Conservation (phyloP, 495 filamentous ascomycete species). For the Aspergillus funiculosus region DNA sequence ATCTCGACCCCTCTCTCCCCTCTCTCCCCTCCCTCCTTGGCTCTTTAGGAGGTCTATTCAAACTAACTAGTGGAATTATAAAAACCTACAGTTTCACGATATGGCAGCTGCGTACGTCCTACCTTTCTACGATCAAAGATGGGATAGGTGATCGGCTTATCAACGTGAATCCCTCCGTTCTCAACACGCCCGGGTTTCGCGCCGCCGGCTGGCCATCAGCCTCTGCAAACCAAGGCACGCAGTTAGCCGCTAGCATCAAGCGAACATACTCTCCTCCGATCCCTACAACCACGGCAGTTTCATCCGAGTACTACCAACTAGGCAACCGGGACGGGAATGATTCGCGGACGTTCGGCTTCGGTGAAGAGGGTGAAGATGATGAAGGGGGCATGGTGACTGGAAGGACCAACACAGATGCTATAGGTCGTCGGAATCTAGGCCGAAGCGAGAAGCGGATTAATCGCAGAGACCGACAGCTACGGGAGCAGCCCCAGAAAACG, state of each 20-base stretch:
- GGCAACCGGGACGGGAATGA: conserved; percentile 31
- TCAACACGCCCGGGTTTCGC: conserved; percentile 93
- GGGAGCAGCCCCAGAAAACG: conserved; percentile 51
- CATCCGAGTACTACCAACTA: conserved; percentile 73
- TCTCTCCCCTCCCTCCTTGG: not conserved
- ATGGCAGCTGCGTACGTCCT: conserved; percentile 88
- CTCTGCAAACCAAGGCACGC: conserved; percentile 37
- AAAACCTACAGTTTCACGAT: conserved; percentile 65
- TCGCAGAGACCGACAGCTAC: conserved; percentile 39
- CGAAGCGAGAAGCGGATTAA: conserved; percentile 43
- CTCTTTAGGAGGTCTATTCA: too few species aligned
- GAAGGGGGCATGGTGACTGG: conserved; percentile 78
- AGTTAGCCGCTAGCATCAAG: conserved; percentile 62
- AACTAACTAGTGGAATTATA: too few species aligned
- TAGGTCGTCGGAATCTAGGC: conserved; percentile 56
- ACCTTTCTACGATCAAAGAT: conserved; percentile 84
- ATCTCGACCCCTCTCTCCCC: conserved; percentile 1
- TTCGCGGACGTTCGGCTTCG: conserved; percentile 29
- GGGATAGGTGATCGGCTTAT: conserved; percentile 95
- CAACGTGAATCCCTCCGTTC: conserved; percentile 79
- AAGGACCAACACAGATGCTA: conserved; percentile 64
- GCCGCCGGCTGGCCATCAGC: conserved; percentile 86
- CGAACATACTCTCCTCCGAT: conserved; percentile 95
- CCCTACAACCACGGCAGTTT: conserved; percentile 63
- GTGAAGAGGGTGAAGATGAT: conserved; percentile 70